A percentile compares a stretch with the other conserved stretches of the same genome.
Conservation (phyloP, 345 rosid species). For the Odontarrhena argentea region DNA sequence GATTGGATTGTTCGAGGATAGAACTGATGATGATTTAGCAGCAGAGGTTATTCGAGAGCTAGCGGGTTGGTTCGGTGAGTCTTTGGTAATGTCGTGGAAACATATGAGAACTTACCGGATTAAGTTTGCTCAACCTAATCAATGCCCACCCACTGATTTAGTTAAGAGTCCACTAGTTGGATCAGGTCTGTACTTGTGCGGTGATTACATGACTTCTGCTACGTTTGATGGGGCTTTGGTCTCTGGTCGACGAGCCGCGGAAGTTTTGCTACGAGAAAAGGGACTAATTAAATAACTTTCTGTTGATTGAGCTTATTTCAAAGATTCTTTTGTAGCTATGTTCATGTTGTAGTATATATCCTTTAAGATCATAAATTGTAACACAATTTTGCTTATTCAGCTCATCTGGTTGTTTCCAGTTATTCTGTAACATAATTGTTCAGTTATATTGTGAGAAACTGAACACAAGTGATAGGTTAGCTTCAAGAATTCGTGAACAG, state of each 20-base stretch:
- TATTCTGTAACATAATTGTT: neutral
- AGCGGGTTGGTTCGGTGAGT: constrained; percentile 67
- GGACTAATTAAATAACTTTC: neutral
- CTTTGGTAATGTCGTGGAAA: constrained; percentile 62
- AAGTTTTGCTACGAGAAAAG: constrained; percentile 58
- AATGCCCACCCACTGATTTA: constrained; percentile 73
- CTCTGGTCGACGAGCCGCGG: constrained; percentile 82
- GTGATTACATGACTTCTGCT: constrained; percentile 78
- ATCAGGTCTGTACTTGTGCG: constrained; percentile 61
- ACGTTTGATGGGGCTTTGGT: constrained; percentile 93
- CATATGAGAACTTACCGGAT: constrained; percentile 77
- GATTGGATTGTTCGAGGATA: constrained; percentile 64
- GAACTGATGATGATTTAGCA: constrained; percentile 55
- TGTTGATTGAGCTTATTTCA: neutral
- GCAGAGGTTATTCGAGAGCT: constrained; percentile 58
- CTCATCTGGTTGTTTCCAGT: neutral
- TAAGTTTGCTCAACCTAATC: constrained; percentile 81
- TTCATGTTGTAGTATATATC: constrained; percentile 5
- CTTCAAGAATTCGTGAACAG: neutral
- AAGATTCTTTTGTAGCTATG: constrained; percentile 17
- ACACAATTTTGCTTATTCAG: neutral
- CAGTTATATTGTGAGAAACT: neutral
- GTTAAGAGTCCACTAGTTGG: constrained; percentile 51
- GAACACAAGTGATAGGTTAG: neutral
- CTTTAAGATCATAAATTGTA: neutral